Conservation (phyloP, 1,139 yeast genomes). For the Saccharomyces hybrid region DNA sequence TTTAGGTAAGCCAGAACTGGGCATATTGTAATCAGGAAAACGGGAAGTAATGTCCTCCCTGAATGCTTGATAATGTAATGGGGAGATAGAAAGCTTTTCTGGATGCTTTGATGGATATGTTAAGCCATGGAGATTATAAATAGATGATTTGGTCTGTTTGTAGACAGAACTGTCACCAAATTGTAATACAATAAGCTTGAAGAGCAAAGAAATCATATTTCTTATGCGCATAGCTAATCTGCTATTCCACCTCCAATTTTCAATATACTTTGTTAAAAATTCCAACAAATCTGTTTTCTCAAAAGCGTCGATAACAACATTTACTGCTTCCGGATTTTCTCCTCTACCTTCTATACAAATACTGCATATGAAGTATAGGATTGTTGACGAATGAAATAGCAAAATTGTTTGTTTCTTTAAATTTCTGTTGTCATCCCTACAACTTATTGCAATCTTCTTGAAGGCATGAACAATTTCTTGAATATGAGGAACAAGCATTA, state of each 20-base stretch:
- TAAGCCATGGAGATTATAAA: constrained; percentile 41
- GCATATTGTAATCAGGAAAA: constrained; percentile 62
- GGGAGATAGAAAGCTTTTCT: constrained; percentile 49
- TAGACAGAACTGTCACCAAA: constrained; percentile 53
- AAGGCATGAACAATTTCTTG: constrained; percentile 14
- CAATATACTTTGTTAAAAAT: constrained; percentile 46
- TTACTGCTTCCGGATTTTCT: constrained; percentile 9
- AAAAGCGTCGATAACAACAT: constrained; percentile 18
- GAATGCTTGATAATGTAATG: constrained; percentile 73
- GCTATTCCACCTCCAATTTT: constrained; percentile 59
- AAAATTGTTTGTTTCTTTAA: constrained; percentile 20
- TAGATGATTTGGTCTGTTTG: constrained; percentile 42
- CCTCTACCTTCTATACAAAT: constrained; percentile 24
- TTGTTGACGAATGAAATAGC: constrained; percentile 43
- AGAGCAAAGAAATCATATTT: constrained; percentile 47
- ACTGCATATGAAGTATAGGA: constrained; percentile 43
- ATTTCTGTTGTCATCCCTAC: constrained; percentile 21
- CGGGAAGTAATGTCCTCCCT: constrained; percentile 67
- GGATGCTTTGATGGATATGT: constrained; percentile 30
- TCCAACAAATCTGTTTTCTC: constrained; percentile 37
- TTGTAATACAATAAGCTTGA: constrained; percentile 54
- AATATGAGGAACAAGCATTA: constrained; percentile 12
- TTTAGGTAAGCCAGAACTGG: constrained; percentile 40
- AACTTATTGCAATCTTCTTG: constrained; percentile 20
- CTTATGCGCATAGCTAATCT: constrained; percentile 40